phyloP scores from a whole-genome alignment of 164 flowering plant genomes.

The Cinnamomum micranthum region DNA sequence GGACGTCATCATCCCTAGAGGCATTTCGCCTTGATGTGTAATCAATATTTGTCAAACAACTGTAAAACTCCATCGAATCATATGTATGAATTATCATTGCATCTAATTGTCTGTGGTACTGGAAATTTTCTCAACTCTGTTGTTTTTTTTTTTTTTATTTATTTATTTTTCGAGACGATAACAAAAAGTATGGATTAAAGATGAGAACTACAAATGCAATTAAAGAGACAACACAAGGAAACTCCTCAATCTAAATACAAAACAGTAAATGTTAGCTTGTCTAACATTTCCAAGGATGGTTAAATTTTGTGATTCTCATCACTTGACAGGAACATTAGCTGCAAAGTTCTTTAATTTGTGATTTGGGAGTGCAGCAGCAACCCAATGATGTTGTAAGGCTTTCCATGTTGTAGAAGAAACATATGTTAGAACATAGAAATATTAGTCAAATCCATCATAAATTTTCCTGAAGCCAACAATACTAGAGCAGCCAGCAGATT shows the following conservation, averaged over 20 bases:
- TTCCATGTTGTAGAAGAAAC: background rate
- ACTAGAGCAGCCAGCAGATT: background rate
- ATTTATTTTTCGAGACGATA: background rate
- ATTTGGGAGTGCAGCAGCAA: background rate
- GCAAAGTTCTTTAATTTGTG: background rate
- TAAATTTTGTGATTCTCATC: background rate
- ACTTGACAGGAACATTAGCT: background rate
- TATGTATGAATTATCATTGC: slow-evolving; percentile 5
- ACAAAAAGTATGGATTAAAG: too few relatives aligned
- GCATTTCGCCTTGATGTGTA: slow-evolving; percentile 30
- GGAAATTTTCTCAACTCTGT: background rate
- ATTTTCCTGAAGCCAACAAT: background rate
- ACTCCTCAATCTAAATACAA: background rate
- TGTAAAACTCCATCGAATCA: slow-evolving; percentile 24
- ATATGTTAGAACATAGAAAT: background rate
- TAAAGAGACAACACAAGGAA: too few relatives aligned
- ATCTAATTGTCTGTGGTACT: background rate
- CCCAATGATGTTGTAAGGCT: background rate
- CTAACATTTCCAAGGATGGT: background rate
- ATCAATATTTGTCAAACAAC: background rate
- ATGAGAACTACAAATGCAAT: too few relatives aligned
- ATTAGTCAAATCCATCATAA: background rate
- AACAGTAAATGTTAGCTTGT: too few relatives aligned
- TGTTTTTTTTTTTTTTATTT: too few relatives aligned
- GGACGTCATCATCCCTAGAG: slow-evolving; percentile 65